phyloP scores from a whole-genome alignment of 495 filamentous ascomycete genomes.

The Daldinia childiae region DNA sequence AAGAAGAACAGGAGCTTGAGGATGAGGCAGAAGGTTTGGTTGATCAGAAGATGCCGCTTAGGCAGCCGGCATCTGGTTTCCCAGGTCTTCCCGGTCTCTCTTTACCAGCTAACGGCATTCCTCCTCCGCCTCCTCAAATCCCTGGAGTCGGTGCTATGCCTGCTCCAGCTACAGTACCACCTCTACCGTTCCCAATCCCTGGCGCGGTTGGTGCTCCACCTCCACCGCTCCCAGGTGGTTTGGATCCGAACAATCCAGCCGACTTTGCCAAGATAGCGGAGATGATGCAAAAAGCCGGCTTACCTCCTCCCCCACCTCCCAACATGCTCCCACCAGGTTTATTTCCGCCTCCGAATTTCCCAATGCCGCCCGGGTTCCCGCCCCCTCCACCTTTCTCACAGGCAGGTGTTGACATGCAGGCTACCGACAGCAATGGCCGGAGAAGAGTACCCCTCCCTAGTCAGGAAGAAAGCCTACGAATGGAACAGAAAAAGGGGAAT shows the following conservation, averaged over 20 bases:
- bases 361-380: slow-evolving; percentile 62
- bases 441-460: slow-evolving; percentile 77
- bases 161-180: slow-evolving; percentile 43
- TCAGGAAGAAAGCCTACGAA: slow-evolving; percentile 80
- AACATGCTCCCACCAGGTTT: slow-evolving; percentile 56
- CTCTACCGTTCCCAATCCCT: slow-evolving; percentile 51
- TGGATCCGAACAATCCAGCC: slow-evolving; percentile 68
- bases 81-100: slow-evolving; percentile 60
- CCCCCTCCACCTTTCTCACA: slow-evolving; percentile 48
- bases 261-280: slow-evolving; percentile 75
- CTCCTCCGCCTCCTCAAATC: slow-evolving; percentile 49
- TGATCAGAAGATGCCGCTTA: slow-evolving; percentile 85
- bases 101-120: slow-evolving; percentile 48
- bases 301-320: slow-evolving; percentile 59
- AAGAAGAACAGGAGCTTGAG: slow-evolving; percentile 91
- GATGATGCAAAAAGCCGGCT: slow-evolving; percentile 66
- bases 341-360: slow-evolving; percentile 61
- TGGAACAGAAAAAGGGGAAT: slow-evolving; percentile 75
- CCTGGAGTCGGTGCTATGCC: slow-evolving; percentile 60
- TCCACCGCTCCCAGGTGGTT: slow-evolving; percentile 54
- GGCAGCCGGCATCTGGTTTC: slow-evolving; percentile 51
- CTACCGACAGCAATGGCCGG: slow-evolving; percentile 43
- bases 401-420: slow-evolving; percentile 40
- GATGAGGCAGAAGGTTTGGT: slow-evolving; percentile 94
- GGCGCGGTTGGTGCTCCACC: slow-evolving; percentile 61